Evolutionary conservation across 148 eudicot genomes (phyloP), one percentile per base, ranked within the genome.

Genomic region (Limonium bicolor): DNA sequence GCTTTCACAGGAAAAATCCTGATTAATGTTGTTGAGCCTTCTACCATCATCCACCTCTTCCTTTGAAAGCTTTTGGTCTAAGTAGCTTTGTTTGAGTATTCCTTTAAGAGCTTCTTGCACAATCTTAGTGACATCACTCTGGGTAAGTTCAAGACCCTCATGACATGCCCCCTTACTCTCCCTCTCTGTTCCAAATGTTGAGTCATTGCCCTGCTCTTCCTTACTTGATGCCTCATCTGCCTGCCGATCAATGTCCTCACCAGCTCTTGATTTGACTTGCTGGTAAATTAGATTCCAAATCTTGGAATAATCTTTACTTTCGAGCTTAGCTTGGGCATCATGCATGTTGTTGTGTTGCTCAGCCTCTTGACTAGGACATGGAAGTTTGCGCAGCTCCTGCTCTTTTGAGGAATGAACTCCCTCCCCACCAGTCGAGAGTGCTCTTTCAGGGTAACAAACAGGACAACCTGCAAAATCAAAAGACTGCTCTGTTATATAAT

Each of bases 271-370:
- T 39, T 60, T 58, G 58, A 77, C 70, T 35, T 78, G 82, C 20
- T 73, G 70, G 56, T 90, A 86, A 23, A 90, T 73, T 62, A 84
- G 53, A 41, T 59, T 59, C 99, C 99, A 90, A 82, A 90, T 71
- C 60, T 80, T 76, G 30, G 48, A 13, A 25, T 43, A 43, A n/a
- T n/a, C n/a, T 25, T 43, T 43, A 23, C 48, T 13, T 5, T 14
- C 30, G 23, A 10, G 18, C 47, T 5, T 23, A n/a, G 2, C 30
- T 43, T 12, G 25, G 26, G 11, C 30, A n/a, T 23, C 27, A 13
- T 4, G 9, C 28, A 21, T 41, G 7, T 41, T n/a, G n/a, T n/a
- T n/a, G n/a, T n/a, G n/a, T n/a, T n/a, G 14, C 28, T 43, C 48
- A n/a, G 14, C 47, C 27, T 43, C 19, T 7, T 43, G 47, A 25